phyloP scores from a whole-genome alignment of 768 basidiomycete genomes.

The Serendipita sp. region DNA sequence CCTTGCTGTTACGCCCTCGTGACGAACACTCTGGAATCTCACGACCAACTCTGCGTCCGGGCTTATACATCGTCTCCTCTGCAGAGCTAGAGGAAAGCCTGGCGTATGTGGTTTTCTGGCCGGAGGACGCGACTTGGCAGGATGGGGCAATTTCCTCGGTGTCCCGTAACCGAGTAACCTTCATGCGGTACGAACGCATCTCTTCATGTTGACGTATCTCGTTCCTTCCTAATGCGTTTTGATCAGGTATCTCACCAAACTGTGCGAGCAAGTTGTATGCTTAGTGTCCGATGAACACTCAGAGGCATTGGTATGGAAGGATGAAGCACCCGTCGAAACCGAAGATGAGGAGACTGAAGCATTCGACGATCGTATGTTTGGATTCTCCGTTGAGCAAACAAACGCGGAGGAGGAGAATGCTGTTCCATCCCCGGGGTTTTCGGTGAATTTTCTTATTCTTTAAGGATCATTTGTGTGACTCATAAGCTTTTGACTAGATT shows the following conservation, averaged over 20 bases:
- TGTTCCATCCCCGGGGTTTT: background rate
- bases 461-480: background rate
- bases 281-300: constrained; percentile 36
- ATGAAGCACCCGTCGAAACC: constrained; percentile 17
- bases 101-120: constrained; percentile 44
- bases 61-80: constrained; percentile 29
- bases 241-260: constrained; percentile 49
- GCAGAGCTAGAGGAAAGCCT: constrained; percentile 10
- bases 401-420: background rate
- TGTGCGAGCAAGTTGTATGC: constrained; percentile 39
- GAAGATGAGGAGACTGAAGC: constrained; percentile 13
- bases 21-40: constrained; percentile 14
- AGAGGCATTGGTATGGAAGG: constrained; percentile 29
- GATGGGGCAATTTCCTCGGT: constrained; percentile 32
- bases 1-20: constrained; percentile 13
- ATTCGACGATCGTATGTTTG: background rate
- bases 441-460: background rate
- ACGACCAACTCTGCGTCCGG: constrained; percentile 29
- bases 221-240: too few species aligned
- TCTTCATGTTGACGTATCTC: too few species aligned
- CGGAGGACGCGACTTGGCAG: constrained; percentile 43
- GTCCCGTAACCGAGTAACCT: constrained; percentile 38
- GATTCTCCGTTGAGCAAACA: background rate
- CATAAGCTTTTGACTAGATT: background rate
- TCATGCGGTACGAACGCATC: too few species aligned